A percentile compares a stretch with the other conserved stretches of the same genome.
These are phyloP conservation scores for Podila epigama DNA, from an alignment of 192 early-diverging fungal species.

Conservation along the genomic window DNA sequence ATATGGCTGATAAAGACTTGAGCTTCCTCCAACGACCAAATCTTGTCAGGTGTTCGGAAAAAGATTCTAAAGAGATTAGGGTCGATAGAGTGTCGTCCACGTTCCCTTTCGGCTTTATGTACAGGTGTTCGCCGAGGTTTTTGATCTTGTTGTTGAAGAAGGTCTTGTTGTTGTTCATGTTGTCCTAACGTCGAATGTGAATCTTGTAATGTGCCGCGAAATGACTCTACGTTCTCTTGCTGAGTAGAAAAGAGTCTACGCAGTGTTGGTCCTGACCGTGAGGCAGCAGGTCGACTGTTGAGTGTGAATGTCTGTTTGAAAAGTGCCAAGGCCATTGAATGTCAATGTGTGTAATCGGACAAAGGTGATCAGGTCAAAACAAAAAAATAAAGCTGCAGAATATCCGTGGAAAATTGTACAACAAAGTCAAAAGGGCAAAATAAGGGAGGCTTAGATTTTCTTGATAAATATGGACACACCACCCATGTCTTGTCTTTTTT, in stretches of 20 bases:
- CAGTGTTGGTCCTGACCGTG: not conserved
- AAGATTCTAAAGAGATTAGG: constrained; percentile 30
- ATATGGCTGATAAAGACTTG: constrained; percentile 47
- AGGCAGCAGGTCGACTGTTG: not conserved
- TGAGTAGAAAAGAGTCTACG: not conserved
- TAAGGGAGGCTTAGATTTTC: too few species aligned
- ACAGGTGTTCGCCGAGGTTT: not conserved
- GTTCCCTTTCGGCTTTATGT: too few species aligned
- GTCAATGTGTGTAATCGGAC: not conserved
- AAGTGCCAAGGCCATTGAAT: not conserved
- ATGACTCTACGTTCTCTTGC: not conserved
- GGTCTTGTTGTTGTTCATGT: not conserved
- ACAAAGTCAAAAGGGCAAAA: too few species aligned
- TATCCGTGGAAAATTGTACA: too few species aligned
- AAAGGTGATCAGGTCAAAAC: not conserved
- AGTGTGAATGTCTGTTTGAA: not conserved
- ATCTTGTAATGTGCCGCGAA: not conserved
- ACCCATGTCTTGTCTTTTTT: not conserved
- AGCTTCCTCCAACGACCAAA: constrained; percentile 34
- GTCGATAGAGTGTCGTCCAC: not conserved
- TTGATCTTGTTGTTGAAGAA: not conserved
- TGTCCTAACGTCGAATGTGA: not conserved
- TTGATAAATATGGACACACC: too few species aligned
- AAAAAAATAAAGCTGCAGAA: not conserved
- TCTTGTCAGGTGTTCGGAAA: constrained; percentile 46